phyloP scores from a whole-genome alignment of 805 yeast genomes.

The Pichia exigua region DNA sequence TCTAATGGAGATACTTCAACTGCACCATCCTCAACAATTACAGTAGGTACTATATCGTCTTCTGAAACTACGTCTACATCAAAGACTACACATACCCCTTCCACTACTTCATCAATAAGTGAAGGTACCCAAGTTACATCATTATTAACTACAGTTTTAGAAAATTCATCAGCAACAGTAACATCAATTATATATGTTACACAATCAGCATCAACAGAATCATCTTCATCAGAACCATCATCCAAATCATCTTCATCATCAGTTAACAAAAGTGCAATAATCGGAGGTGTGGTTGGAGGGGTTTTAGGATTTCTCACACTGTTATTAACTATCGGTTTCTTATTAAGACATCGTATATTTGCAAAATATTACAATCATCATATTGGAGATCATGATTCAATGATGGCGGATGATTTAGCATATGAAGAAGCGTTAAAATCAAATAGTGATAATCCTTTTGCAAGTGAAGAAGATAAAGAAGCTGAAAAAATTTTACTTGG shows the following conservation, averaged over 20 bases:
- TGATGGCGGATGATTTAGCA: constrained; percentile 45
- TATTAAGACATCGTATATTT: constrained; percentile 28
- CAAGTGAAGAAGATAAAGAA: constrained; percentile 41
- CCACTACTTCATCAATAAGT: constrained; percentile 7
- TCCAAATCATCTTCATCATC: constrained; percentile 16
- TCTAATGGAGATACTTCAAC: not conserved
- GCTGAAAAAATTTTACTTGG: constrained; percentile 59
- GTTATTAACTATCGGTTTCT: constrained; percentile 25
- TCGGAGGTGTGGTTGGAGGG: constrained; percentile 33
- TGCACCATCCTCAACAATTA: not conserved
- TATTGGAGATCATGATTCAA: constrained; percentile 27
- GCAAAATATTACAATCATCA: constrained; percentile 25
- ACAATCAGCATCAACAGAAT: constrained; percentile 18
- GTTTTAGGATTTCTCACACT: constrained; percentile 24
- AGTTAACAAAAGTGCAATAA: constrained; percentile 27
- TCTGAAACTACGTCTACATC: not conserved
- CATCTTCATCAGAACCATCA: constrained; percentile 16
- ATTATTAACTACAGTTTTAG: constrained; percentile 12
- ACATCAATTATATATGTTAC: constrained; percentile 26
- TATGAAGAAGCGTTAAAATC: constrained; percentile 52
- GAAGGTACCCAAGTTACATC: constrained; percentile 3
- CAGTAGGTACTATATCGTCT: not conserved
- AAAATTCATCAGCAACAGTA: constrained; percentile 17
- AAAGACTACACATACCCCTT: constrained; percentile 3
- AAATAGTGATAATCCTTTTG: constrained; percentile 49